Conservation (phyloP, 1,284 basidiomycete genomes). For the Caloboletus firmus region DNA sequence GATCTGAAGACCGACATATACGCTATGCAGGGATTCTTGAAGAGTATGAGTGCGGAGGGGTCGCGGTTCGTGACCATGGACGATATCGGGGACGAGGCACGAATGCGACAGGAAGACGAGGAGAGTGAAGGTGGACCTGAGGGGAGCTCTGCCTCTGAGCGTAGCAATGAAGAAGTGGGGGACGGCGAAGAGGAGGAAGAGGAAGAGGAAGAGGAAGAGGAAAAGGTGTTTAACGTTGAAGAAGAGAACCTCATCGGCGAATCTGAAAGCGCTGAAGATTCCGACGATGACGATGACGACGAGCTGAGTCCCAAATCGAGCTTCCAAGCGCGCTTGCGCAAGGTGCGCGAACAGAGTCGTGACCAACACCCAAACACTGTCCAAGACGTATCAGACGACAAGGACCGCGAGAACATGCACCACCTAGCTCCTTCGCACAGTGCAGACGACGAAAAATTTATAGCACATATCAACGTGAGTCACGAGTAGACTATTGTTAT, state of each 20-base stretch:
- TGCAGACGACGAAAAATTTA: slow-evolving; percentile 64
- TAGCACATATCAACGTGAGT: slow-evolving; percentile 62
- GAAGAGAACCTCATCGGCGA: slow-evolving; percentile 29
- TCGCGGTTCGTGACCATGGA: slow-evolving; percentile 59
- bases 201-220: slow-evolving; percentile 11
- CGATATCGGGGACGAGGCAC: slow-evolving; percentile 58
- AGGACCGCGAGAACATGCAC: slow-evolving; percentile 13
- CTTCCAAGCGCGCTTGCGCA: slow-evolving; percentile 55
- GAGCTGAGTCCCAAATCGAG: slow-evolving; percentile 46
- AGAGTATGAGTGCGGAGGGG: slow-evolving; percentile 50
- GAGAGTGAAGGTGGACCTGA: slow-evolving; percentile 25
- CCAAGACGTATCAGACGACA: slow-evolving; percentile 35
- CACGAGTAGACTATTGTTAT: background rate
- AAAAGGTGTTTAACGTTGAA: slow-evolving; percentile 20
- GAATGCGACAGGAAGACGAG: slow-evolving; percentile 56
- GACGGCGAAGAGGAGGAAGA: slow-evolving; percentile 9
- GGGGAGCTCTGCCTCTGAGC: slow-evolving; percentile 20
- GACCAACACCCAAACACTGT: slow-evolving; percentile 23
- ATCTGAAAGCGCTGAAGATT: slow-evolving; percentile 31
- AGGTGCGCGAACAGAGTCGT: slow-evolving; percentile 39
- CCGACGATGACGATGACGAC: slow-evolving; percentile 21
- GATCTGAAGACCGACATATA: slow-evolving; percentile 47
- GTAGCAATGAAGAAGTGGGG: slow-evolving; percentile 32
- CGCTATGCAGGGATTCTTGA: slow-evolving; percentile 57
- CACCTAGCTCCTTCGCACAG: slow-evolving; percentile 44